Evolutionary conservation across 1,284 basidiomycete genomes (phyloP), one percentile per base, ranked within the genome.

Genomic region (Tremellales sp.): DNA sequence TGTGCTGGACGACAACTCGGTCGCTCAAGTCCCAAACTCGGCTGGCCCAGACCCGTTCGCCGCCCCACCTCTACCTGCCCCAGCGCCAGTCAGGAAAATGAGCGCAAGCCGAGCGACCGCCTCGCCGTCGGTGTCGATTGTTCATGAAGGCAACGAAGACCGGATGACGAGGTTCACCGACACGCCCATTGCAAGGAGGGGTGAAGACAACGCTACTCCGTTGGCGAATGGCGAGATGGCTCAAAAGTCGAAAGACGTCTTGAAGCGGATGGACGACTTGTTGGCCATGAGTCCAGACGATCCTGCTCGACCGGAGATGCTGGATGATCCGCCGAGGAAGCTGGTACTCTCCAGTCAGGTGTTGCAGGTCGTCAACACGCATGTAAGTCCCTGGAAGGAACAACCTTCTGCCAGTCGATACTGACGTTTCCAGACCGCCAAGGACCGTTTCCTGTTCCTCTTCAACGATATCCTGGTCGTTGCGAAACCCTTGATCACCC

Each of bases 401-500:
- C n/a, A n/a, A n/a, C n/a, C n/a, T n/a, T n/a, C n/a, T n/a, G n/a
- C n/a, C n/a, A n/a, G n/a, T n/a, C 15, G 29, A 31, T 8, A 31
- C 15, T 31, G 29, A 31, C 29, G 50, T 59, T 3, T 42, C 13
- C 51, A 75, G 68, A 93, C 88, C 1, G 87, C 96, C 73, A 97
- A 98, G 71, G 92, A 97, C 67, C 85, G 94, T 8, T 93, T 90
- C 76, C 79, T 98, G 12, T 93, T 97, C 76, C 79, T 98, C 21
- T 98, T 98, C 79, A 89, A 79, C 67, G 96, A 99, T 69, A 80
- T 97, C 42, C 80, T 98, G 40, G 82, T 98, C 67, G 84, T 98
- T 54, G 76, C 78, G 29, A 81, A 81, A 62, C 79, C 80, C 0
- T 48, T 79, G 39, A 67, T 76, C 36, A 60, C 58, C 5, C 82